These are phyloP conservation scores for Fusarium sp. DNA, from an alignment of 2,329 filamentous ascomycete genomes.

Conservation along the genomic window DNA sequence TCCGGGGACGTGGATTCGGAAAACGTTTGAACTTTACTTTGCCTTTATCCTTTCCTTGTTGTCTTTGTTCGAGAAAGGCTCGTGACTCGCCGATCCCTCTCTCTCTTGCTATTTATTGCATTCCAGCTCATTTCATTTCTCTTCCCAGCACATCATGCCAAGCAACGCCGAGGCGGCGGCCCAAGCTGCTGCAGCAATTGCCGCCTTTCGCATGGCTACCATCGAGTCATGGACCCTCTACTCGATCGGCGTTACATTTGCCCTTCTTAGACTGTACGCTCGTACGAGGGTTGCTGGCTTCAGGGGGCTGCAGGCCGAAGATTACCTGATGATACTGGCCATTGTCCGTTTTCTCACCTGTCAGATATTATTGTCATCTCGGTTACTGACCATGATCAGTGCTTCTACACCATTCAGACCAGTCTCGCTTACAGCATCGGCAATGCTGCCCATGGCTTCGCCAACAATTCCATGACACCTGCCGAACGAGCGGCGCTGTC, in stretches of 20 bases:
- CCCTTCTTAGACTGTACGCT: constrained; percentile 51
- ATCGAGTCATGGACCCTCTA: constrained; percentile 51
- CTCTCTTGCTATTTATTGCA: background rate
- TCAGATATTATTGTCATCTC: background rate
- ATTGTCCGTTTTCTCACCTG: constrained; percentile 21
- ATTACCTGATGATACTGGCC: constrained; percentile 48
- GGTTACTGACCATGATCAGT: constrained; percentile 50
- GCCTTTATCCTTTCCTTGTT: too few species aligned
- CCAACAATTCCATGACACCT: constrained; percentile 70
- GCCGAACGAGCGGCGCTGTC: constrained; percentile 61
- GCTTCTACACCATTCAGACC: constrained; percentile 66
- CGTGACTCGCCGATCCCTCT: constrained; percentile 1
- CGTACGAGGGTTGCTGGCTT: constrained; percentile 45
- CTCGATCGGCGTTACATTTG: constrained; percentile 45
- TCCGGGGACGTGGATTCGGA: background rate
- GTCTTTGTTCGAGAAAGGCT: background rate
- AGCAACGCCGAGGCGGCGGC: constrained; percentile 12
- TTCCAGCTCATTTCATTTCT: background rate
- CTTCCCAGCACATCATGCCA: constrained; percentile 12
- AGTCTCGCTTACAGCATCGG: constrained; percentile 65
- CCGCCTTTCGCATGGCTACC: constrained; percentile 21
- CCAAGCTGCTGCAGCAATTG: constrained; percentile 29
- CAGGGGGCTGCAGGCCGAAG: constrained; percentile 48
- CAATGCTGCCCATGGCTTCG: constrained; percentile 63
- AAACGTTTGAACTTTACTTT: too few species aligned